Evolutionary conservation across 2,329 filamentous ascomycete genomes (phyloP), one percentile per base, ranked within the genome.

Genomic region (Septoria linicola): DNA sequence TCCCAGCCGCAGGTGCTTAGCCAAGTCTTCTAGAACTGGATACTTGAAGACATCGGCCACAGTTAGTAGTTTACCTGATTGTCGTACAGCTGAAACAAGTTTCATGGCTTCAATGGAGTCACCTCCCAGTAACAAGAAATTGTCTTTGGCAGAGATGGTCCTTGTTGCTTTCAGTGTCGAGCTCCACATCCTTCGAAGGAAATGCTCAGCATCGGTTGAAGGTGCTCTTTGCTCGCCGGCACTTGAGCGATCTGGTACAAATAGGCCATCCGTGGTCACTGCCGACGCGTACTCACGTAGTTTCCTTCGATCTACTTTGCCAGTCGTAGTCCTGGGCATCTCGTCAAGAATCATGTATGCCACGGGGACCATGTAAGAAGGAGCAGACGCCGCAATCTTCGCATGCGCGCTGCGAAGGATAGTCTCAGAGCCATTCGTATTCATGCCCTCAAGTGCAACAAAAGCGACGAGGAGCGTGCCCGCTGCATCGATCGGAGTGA

Each of bases 291-390:
- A 88, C 67, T 0, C 53, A 68, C 49, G 57, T 84, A 83, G 1
- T 70, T 66, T 0, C 64, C 68, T 63, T 49, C 79, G 79, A 63
- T 95, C 82, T 5, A 85, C 74, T 65, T 93, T 93, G 1, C 85
- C 86, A 45, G 85, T 85, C 0, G 79, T 66, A 0, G 85, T 91
- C 61, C 84, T 76, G 0, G 89, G 88, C 34, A 95, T 74, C 1
- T 67, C 64, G 49, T 79, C 80, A 4, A 79, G 80, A 4, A 95
- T 74, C 5, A 95, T 72, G 3, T 92, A 70, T 54, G 83, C 80
- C 0, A 81, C 81, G 0, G 89, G 89, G 1, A 92, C 69, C 87
- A 91, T 91, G 65, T 93, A 93, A 5, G 23, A 27, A 5, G 23
- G 23, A 27, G 10, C 0, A 68, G 61, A 0, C 88, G 84, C 0